Evolutionary conservation across 805 yeast species (phyloP).

Genomic region (Candida awuae): DNA sequence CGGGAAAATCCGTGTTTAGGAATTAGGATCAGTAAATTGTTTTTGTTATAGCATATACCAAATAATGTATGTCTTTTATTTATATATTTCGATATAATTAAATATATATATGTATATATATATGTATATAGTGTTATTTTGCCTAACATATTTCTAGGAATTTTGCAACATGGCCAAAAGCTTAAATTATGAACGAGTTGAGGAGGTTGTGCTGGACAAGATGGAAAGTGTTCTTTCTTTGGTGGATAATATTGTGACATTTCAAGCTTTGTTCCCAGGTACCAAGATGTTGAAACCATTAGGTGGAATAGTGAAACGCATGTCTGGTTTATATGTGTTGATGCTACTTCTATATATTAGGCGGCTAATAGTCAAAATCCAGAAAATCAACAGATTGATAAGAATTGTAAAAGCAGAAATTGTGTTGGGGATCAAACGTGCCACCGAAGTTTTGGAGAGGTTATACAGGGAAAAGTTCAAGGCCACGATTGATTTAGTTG

Average conservation of each 20-base stretch:
- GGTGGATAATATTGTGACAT: slow-evolving; percentile 24
- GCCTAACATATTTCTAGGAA: no score
- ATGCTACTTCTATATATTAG: slow-evolving; percentile 25
- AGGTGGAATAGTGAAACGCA: slow-evolving; percentile 15
- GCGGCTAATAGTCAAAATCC: slow-evolving; percentile 17
- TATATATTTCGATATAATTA: no score
- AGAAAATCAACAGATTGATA: slow-evolving; percentile 19
- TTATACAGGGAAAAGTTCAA: slow-evolving; percentile 21
- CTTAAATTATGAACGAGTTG: slow-evolving; percentile 16
- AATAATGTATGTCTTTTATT: no score
- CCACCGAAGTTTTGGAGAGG: slow-evolving; percentile 15
- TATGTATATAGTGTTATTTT: no score
- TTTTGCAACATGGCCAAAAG: no score
- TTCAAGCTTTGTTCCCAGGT: slow-evolving; percentile 22
- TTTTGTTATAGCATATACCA: no score
- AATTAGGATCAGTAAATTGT: no score
- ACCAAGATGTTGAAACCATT: slow-evolving; percentile 11
- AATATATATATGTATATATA: no score
- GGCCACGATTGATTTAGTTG: slow-evolving; percentile 23
- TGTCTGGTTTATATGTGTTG: slow-evolving; percentile 24
- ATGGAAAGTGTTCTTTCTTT: slow-evolving; percentile 21
- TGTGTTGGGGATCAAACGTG: slow-evolving; percentile 1
- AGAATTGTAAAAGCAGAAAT: slow-evolving; percentile 19
- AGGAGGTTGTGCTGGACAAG: slow-evolving; percentile 14
- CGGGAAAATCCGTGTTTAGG: no score